These are phyloP conservation scores for Microdochium bolleyi DNA, from an alignment of 2,329 filamentous ascomycete species.

Conservation along the genomic window DNA sequence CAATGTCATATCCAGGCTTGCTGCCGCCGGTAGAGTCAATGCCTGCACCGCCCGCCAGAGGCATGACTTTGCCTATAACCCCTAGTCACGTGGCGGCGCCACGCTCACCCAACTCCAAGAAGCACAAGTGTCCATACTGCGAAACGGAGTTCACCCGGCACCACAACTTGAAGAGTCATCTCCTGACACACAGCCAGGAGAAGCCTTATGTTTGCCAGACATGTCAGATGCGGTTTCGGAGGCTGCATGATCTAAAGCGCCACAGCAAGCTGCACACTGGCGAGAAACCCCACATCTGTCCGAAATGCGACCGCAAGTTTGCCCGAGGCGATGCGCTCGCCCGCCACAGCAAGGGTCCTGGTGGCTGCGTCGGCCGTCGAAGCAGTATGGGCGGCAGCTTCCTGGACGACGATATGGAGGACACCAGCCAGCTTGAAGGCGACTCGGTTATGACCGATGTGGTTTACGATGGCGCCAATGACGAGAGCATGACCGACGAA, in stretches of 20 bases:
- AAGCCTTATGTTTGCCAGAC: constrained; percentile 92
- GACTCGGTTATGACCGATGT: constrained; percentile 50
- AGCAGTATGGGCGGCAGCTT: constrained; percentile 81
- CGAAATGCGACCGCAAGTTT: constrained; percentile 90
- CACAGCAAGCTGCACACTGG: constrained; percentile 96
- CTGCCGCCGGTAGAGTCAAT: constrained; percentile 33
- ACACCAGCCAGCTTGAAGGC: constrained; percentile 33
- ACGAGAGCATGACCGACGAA: constrained; percentile 51
- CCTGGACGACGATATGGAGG: constrained; percentile 63
- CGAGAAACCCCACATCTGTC: constrained; percentile 89
- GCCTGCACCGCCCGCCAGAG: constrained; percentile 36
- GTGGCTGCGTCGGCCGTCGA: constrained; percentile 86
- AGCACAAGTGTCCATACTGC: constrained; percentile 95
- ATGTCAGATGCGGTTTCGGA: constrained; percentile 87
- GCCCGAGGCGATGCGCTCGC: constrained; percentile 91
- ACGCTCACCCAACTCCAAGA: constrained; percentile 69
- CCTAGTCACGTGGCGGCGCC: constrained; percentile 39
- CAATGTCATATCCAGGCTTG: constrained; percentile 47
- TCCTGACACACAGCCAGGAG: constrained; percentile 95
- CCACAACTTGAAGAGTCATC: constrained; percentile 94
- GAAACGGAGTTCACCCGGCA: constrained; percentile 94
- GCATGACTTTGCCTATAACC: constrained; percentile 51
- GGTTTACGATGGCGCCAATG: constrained; percentile 49
- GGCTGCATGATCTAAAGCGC: constrained; percentile 89
- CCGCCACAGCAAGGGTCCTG: constrained; percentile 89